Evolutionary conservation across 2,329 filamentous ascomycete species (phyloP).

Genomic region (Hypoxylon sp.): DNA sequence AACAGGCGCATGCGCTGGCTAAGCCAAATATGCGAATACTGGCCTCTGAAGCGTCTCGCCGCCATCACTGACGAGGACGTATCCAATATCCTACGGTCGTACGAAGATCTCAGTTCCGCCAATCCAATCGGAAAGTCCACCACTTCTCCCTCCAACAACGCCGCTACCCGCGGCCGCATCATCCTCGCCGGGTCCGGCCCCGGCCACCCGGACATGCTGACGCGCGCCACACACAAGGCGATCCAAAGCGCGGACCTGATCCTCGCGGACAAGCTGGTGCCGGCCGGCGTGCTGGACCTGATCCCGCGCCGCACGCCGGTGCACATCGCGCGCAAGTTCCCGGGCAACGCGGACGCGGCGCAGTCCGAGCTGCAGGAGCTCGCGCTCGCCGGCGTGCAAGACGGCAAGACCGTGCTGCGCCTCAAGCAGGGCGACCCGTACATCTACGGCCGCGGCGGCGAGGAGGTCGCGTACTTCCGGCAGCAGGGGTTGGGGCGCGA

Average conservation of each 20-base stretch:
- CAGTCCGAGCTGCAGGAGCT: constrained; percentile 89
- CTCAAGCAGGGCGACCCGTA: constrained; percentile 98
- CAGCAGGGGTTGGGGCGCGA: constrained; percentile 74
- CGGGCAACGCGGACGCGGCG: constrained; percentile 93
- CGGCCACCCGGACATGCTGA: constrained; percentile 92
- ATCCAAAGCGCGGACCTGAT: constrained; percentile 83
- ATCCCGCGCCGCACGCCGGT: constrained; percentile 91
- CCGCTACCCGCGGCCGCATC: constrained; percentile 73
- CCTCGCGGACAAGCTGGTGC: constrained; percentile 88
- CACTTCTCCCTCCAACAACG: background rate
- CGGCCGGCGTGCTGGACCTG: constrained; percentile 86
- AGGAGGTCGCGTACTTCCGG: constrained; percentile 90
- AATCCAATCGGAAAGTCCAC: constrained; percentile 43
- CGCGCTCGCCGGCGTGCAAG: constrained; percentile 75
- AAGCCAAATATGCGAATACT: constrained; percentile 97
- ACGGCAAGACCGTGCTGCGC: constrained; percentile 85
- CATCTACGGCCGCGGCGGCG: constrained; percentile 93
- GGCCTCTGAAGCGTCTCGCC: constrained; percentile 88
- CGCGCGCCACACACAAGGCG: constrained; percentile 83
- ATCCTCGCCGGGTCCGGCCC: constrained; percentile 93
- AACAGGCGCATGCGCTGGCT: constrained; percentile 92
- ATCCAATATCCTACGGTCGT: constrained; percentile 80
- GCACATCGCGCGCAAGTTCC: constrained; percentile 96
- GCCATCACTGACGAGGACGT: constrained; percentile 85
- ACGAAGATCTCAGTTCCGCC: constrained; percentile 59